Evolutionary conservation across 345 rosid genomes (phyloP).

Genomic region (Citrus glauca): DNA sequence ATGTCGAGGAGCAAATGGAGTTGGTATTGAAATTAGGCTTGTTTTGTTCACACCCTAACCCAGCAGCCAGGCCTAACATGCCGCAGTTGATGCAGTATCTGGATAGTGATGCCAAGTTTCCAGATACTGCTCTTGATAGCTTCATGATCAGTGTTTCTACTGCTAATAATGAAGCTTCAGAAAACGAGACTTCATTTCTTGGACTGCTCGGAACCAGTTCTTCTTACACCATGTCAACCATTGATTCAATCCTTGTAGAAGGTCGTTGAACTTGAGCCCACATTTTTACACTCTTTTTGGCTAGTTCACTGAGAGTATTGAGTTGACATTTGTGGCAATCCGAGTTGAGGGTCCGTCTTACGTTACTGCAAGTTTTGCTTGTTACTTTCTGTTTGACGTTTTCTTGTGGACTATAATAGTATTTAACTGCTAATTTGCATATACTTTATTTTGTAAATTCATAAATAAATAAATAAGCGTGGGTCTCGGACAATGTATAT

Average conservation of each 20-base stretch:
- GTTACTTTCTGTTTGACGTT: no score
- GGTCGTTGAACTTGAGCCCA: not conserved
- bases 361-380: no score
- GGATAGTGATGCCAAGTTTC: conserved; percentile 21
- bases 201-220: not conserved
- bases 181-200: not conserved
- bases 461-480: no score
- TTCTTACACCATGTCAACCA: conserved; percentile 7
- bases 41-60: conserved; percentile 17
- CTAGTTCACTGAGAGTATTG: no score
- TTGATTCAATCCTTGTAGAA: conserved; percentile 17
- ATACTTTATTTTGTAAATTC: no score
- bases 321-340: no score
- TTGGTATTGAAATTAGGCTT: conserved; percentile 20
- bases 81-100: conserved; percentile 29
- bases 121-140: conserved; percentile 2
- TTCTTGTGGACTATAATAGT: no score
- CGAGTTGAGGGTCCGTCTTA: no score
- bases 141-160: not conserved
- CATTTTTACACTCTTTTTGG: not conserved
- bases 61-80: conserved; percentile 19
- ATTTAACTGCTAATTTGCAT: no score
- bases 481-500: no score
- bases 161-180: not conserved
- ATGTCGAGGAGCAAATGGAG: conserved; percentile 20